Evolutionary conservation across 2,329 filamentous ascomycete species (phyloP), one percentile per base, ranked within the genome.

Genomic region (Xylariaceae sp.): DNA sequence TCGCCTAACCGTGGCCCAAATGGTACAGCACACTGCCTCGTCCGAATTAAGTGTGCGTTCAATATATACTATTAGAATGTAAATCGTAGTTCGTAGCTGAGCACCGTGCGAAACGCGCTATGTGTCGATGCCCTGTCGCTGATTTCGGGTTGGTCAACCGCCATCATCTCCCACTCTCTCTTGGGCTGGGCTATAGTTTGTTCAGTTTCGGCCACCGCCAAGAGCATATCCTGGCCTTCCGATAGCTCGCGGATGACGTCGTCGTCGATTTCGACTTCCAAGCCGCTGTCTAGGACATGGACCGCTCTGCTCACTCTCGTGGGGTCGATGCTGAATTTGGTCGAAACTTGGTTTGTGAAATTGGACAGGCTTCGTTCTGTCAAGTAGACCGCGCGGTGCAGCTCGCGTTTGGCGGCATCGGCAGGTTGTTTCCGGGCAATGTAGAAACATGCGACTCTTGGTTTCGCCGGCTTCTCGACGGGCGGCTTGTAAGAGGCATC

Each of bases 181-280:
- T 84, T 84, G 38, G 74, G 61, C 31, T 74, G 71, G 5, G 68
- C 61, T 10, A 68, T 53, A 7, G 61, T 60, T 39, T 62, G 58
- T 31, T 69, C 62, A n/a, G 75, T 63, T 60, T 81, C 76, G 16
- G 69, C 67, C 40, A 89, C 76, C 60, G 94, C 86, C 51, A 89
- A 79, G 53, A 86, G 82, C 87, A 97, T 94, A 65, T 96, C 93
- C 69, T 97, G 90, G 31, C 91, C 92, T 72, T 99, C 94, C 1
- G 84, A 82, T 47, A 97, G 76, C 68, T 93, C 88, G 42, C 82
- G 81, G 31, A 97, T 83, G 44, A 95, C 86, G 57, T 97, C 91
- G 64, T 97, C 91, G 64, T 97, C 94, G 62, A 97, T 81, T 65
- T 95, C 83, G 50, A 97, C 84, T 63, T 91, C 84, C 1, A 97